Conservation (phyloP, 2,329 filamentous ascomycete genomes). For the Neonectria hederae region DNA sequence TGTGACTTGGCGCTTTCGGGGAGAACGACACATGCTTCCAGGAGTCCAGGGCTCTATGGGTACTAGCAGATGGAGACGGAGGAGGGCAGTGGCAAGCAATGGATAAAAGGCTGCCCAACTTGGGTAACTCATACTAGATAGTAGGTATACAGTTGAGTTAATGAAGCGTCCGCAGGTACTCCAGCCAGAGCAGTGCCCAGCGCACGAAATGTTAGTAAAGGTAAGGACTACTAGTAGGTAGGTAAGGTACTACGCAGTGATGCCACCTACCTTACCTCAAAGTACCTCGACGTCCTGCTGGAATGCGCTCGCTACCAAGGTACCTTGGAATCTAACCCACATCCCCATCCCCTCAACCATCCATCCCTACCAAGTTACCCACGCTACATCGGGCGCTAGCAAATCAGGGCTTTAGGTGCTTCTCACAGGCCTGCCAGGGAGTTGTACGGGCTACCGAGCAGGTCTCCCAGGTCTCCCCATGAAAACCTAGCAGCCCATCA, state of each 20-base stretch:
- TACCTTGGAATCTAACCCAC: conserved; percentile 2
- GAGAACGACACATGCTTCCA: conserved; percentile 7
- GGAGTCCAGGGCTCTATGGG: neutral
- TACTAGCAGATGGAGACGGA: neutral
- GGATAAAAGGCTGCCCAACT: neutral
- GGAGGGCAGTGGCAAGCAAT: neutral
- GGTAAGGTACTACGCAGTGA: neutral
- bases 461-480: conserved; percentile 34
- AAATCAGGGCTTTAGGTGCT: conserved; percentile 33
- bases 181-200: neutral
- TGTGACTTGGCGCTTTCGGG: conserved; percentile 17
- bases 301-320: neutral
- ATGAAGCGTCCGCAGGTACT: neutral
- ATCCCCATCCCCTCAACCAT: conserved; percentile 7
- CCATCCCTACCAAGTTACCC: conserved; percentile 19
- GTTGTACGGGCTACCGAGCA: neutral
- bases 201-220: no score
- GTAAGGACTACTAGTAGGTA: no score
- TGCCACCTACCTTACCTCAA: neutral
- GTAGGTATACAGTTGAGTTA: neutral
- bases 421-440: conserved; percentile 8
- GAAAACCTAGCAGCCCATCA: conserved; percentile 40
- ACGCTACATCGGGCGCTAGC: conserved; percentile 30
- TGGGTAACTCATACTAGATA: neutral
- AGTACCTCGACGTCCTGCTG: neutral